A percentile compares a stretch with the other conserved stretches of the same genome.
phyloP scores from a whole-genome alignment of 148 eudicot species.

The Rhododendron simsii region DNA sequence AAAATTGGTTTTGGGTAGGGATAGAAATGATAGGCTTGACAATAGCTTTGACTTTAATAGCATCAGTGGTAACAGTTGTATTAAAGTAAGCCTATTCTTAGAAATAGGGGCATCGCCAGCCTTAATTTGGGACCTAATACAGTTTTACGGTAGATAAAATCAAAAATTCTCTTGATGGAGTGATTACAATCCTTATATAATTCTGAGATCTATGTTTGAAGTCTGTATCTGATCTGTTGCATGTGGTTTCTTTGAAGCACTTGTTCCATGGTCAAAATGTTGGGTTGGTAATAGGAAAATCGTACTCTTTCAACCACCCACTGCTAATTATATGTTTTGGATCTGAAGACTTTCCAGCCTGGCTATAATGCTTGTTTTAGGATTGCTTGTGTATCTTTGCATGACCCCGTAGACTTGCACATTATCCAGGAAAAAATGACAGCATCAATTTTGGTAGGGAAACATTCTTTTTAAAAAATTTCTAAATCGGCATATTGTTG shows the following conservation, averaged over 20 bases:
- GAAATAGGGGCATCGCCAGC: background rate
- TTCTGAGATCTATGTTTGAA: background rate
- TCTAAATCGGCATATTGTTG: background rate
- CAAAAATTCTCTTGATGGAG: conserved; percentile 3
- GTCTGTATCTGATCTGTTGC: background rate
- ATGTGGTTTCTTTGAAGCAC: background rate
- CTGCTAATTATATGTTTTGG: background rate
- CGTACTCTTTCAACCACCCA: conserved; percentile 3
- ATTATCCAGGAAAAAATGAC: background rate
- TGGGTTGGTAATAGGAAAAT: conserved; percentile 8
- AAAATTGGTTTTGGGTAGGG: background rate
- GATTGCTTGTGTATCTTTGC: background rate
- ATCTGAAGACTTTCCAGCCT: conserved; percentile 2
- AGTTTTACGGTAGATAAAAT: background rate
- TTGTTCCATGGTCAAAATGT: background rate
- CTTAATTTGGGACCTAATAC: background rate
- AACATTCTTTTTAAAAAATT: background rate
- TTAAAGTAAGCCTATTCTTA: background rate
- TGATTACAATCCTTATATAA: background rate
- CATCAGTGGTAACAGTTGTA: background rate
- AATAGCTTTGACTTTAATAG: background rate
- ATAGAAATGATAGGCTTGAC: background rate
- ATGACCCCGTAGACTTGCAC: background rate
- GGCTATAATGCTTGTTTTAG: background rate
- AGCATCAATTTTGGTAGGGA: background rate